Percentiles rank a stretch among this genome's conserved stretches.
Conservation (phyloP, 108 stramenopile genomes). For the Aurantiochytrium sp. region DNA sequence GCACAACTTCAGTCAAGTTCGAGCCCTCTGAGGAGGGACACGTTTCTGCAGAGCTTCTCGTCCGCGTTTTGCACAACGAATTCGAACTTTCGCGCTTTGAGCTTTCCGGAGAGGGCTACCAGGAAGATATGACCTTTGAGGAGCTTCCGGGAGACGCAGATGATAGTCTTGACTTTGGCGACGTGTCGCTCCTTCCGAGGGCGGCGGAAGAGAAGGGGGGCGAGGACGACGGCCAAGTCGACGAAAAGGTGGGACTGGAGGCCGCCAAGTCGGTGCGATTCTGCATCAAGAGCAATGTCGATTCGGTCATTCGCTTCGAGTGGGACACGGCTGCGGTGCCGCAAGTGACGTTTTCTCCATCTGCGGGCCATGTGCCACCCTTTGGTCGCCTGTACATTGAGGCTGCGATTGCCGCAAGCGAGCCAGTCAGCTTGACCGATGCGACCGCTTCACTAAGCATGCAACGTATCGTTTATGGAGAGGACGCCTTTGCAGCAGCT, state of each 20-base stretch:
- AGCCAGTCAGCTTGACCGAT: neutral
- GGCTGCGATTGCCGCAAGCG: slow-evolving; percentile 17
- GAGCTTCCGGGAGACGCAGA: slow-evolving; percentile 26
- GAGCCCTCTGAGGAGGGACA: neutral
- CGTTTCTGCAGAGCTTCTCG: slow-evolving; percentile 6
- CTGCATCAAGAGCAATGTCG: slow-evolving; percentile 15
- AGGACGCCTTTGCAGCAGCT: slow-evolving; percentile 20
- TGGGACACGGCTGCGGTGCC: neutral
- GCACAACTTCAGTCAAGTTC: neutral
- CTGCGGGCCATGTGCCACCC: slow-evolving; percentile 37
- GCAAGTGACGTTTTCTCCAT: slow-evolving; percentile 31
- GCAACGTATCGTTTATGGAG: slow-evolving; percentile 17
- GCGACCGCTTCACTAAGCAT: neutral
- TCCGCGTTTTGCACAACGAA: slow-evolving; percentile 50
- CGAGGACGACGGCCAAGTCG: neutral
- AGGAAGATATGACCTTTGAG: slow-evolving; percentile 38
- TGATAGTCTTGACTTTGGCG: slow-evolving; percentile 38
- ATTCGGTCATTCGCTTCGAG: neutral
- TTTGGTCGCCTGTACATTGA: slow-evolving; percentile 23
- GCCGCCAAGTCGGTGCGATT: slow-evolving; percentile 27
- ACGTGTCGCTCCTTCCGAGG: slow-evolving; percentile 19
- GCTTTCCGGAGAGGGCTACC: slow-evolving; percentile 21
- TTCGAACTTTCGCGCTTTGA: slow-evolving; percentile 33
- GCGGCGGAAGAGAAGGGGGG: neutral
- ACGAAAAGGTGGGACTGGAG: neutral